Percentiles rank a stretch among this genome's conserved stretches.
Conservation (phyloP, 2,329 filamentous ascomycete genomes). For the Fusarium burgessii region DNA sequence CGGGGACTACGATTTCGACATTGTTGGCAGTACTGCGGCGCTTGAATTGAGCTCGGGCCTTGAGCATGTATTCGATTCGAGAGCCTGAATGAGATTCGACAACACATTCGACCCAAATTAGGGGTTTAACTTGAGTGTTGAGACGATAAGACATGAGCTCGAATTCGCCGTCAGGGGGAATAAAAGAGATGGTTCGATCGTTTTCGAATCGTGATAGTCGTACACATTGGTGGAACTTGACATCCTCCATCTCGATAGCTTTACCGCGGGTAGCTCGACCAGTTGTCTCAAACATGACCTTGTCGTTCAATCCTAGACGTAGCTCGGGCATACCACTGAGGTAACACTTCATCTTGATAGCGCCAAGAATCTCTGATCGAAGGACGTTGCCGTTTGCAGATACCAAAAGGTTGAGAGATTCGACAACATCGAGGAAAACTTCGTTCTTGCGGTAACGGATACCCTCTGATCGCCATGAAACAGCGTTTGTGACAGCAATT, state of each 20-base stretch:
- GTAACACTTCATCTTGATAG: slow-evolving; percentile 99
- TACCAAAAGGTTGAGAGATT: slow-evolving; percentile 95
- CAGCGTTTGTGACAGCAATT: slow-evolving; percentile 97
- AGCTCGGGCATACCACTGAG: slow-evolving; percentile 98
- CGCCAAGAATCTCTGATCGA: slow-evolving; percentile 94
- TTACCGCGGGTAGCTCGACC: slow-evolving; percentile 94
- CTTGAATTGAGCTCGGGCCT: slow-evolving; percentile 98
- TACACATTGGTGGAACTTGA: slow-evolving; percentile 99
- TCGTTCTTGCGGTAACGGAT: slow-evolving; percentile 99
- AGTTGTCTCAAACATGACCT: slow-evolving; percentile 99
- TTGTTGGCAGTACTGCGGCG: slow-evolving; percentile 98
- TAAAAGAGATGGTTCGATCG: slow-evolving; percentile 98
- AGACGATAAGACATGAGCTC: slow-evolving; percentile 99
- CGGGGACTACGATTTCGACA: slow-evolving; percentile 96
- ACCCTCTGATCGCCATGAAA: slow-evolving; percentile 97
- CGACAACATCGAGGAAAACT: slow-evolving; percentile 97
- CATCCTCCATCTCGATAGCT: slow-evolving; percentile 99
- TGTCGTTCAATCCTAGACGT: slow-evolving; percentile 94
- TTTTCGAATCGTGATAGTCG: slow-evolving; percentile 96
- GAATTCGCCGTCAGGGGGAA: slow-evolving; percentile 97
- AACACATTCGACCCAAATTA: slow-evolving; percentile 99
- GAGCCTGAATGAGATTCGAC: slow-evolving; percentile 96
- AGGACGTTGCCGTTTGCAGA: slow-evolving; percentile 95
- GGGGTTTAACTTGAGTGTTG: slow-evolving; percentile 97
- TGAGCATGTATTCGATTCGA: slow-evolving; percentile 98